These are phyloP conservation scores for Talaromyces albobiverticillius DNA, from an alignment of 2,329 filamentous ascomycete genomes.

Conservation along the genomic window DNA sequence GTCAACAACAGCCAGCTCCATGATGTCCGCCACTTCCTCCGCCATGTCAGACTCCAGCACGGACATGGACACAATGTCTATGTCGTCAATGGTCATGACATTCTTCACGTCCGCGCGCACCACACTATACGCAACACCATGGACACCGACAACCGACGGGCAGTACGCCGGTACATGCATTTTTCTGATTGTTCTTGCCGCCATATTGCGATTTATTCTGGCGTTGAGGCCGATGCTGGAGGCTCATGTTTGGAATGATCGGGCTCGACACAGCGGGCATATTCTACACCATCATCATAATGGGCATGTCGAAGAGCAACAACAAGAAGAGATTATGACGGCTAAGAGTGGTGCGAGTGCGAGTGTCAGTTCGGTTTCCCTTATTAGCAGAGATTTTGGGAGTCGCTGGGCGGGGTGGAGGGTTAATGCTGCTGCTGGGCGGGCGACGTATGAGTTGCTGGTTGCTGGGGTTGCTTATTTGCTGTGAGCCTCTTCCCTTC, in stretches of 20 bases:
- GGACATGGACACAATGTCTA: slow-evolving; percentile 16
- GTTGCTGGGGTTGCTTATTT: slow-evolving; percentile 79
- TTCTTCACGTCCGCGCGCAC: slow-evolving; percentile 56
- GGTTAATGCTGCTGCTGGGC: slow-evolving; percentile 71
- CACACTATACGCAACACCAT: slow-evolving; percentile 64
- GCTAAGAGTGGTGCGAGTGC: too few species aligned
- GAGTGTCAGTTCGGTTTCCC: background rate
- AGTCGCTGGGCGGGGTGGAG: slow-evolving; percentile 55
- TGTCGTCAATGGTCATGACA: slow-evolving; percentile 15
- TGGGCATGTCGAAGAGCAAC: too few species aligned
- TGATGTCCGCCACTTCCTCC: slow-evolving; percentile 12
- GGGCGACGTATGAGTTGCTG: slow-evolving; percentile 66
- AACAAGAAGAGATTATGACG: too few species aligned
- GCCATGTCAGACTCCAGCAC: slow-evolving; percentile 11
- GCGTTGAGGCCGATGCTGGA: slow-evolving; percentile 64
- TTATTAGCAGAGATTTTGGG: slow-evolving; percentile 18
- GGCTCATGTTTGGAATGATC: slow-evolving; percentile 27
- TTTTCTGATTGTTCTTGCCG: slow-evolving; percentile 76
- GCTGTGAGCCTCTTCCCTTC: slow-evolving; percentile 60
- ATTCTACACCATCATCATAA: too few species aligned
- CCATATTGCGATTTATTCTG: slow-evolving; percentile 66
- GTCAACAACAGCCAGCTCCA: slow-evolving; percentile 14
- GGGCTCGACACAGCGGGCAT: slow-evolving; percentile 9
- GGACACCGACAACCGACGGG: slow-evolving; percentile 69
- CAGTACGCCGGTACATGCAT: slow-evolving; percentile 87